Percentiles rank a stretch among this genome's conserved stretches.
Conservation (phyloP, 176 grass and related monocot genomes). For the Elaeis guineensis region DNA sequence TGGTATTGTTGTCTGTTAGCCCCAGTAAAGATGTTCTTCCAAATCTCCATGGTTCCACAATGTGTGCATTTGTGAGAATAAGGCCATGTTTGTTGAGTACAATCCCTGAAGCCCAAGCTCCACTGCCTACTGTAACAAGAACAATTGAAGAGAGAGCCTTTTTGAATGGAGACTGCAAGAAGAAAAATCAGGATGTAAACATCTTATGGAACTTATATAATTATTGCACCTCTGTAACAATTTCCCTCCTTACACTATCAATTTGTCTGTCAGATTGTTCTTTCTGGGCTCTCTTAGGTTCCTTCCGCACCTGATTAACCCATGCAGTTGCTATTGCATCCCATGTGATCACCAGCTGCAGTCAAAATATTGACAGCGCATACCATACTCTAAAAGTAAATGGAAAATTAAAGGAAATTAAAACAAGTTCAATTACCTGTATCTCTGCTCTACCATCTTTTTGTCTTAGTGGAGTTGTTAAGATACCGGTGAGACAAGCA, state of each 20-base stretch:
- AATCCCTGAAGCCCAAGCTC: conserved; percentile 93
- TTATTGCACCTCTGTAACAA: conserved; percentile 14
- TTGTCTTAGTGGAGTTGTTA: conserved; percentile 76
- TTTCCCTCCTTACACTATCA: conserved; percentile 17
- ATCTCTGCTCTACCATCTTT: conserved; percentile 60
- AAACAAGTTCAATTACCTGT: conserved; percentile 36
- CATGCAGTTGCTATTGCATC: conserved; percentile 55
- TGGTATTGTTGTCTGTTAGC: conserved; percentile 36
- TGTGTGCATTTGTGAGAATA: conserved; percentile 90
- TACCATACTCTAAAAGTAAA: conserved; percentile 13
- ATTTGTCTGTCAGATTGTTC: conserved; percentile 20
- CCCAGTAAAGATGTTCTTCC: conserved; percentile 53
- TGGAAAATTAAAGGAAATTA: conserved; percentile 8
- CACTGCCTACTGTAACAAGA: conserved; percentile 70
- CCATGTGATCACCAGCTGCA: conserved; percentile 88
- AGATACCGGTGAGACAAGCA: conserved; percentile 57
- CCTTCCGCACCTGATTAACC: conserved; percentile 24
- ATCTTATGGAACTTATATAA: conserved; percentile 21
- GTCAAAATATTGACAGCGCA: conserved; percentile 21
- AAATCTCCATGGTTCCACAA: conserved; percentile 97
- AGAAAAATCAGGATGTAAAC: conserved; percentile 15
- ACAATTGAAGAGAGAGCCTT: conserved; percentile 65
- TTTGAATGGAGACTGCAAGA: conserved; percentile 24
- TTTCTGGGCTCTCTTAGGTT: conserved; percentile 28
- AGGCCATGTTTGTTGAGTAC: conserved; percentile 71